Evolutionary conservation across 2,329 filamentous ascomycete species (phyloP).

Genomic region (Diaporthe sp.): DNA sequence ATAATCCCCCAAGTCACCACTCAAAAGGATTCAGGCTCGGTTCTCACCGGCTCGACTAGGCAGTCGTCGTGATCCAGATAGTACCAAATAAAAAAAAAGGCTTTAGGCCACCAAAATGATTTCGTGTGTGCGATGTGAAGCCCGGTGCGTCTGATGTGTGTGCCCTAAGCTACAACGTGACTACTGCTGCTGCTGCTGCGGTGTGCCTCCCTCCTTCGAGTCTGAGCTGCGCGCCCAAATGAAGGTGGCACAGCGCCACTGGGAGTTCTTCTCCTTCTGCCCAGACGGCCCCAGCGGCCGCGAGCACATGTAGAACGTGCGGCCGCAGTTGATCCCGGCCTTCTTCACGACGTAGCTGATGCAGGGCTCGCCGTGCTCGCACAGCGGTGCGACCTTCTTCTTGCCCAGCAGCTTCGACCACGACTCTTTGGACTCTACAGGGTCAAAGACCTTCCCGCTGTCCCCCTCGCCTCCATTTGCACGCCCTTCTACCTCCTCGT

Average conservation of each 20-base stretch:
- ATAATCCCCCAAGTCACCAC: not conserved
- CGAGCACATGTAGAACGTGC: slow-evolving; percentile 74
- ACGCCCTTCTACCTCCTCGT: not conserved
- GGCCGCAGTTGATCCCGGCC: slow-evolving; percentile 83
- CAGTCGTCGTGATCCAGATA: slow-evolving; percentile 7
- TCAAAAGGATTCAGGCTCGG: slow-evolving; percentile 3
- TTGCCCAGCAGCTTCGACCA: slow-evolving; percentile 89
- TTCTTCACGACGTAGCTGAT: slow-evolving; percentile 90
- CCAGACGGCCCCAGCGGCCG: slow-evolving; percentile 88
- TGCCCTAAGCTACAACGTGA: slow-evolving; percentile 26
- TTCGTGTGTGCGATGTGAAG: slow-evolving; percentile 13
- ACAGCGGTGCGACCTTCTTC: slow-evolving; percentile 76
- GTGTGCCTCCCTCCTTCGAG: slow-evolving; percentile 31
- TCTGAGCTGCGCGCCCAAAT: slow-evolving; percentile 62
- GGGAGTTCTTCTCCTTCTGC: slow-evolving; percentile 83
- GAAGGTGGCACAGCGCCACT: slow-evolving; percentile 92
- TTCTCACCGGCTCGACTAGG: not conserved
- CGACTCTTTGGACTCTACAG: slow-evolving; percentile 80
- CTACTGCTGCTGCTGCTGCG: not conserved
- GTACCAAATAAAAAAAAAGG: not conserved
- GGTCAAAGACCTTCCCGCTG: slow-evolving; percentile 70
- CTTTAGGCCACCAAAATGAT: slow-evolving; percentile 10
- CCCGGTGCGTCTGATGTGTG: not conserved
- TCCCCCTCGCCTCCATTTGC: not conserved
- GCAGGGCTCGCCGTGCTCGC: slow-evolving; percentile 91